phyloP scores from a whole-genome alignment of 495 filamentous ascomycete species.

The Jackrogersella multiformis region DNA sequence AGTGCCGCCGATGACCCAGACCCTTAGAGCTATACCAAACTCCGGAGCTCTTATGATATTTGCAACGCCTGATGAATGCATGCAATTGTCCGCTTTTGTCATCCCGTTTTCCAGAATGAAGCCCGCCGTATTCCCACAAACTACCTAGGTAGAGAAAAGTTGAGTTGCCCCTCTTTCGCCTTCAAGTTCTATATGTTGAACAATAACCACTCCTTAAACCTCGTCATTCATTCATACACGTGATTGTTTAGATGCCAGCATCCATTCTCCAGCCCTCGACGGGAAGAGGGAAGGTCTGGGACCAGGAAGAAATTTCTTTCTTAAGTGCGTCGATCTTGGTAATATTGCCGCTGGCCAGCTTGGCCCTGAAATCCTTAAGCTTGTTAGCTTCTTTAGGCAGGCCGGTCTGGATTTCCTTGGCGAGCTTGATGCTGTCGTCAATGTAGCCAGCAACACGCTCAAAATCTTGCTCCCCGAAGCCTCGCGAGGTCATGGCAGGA shows the following conservation, averaged over 20 bases:
- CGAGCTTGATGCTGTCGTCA: slow-evolving; percentile 80
- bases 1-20: slow-evolving; percentile 36
- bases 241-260: slow-evolving; percentile 55
- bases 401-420: slow-evolving; percentile 80
- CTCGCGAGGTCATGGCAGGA: slow-evolving; percentile 95
- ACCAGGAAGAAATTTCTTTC: slow-evolving; percentile 91
- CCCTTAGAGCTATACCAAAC: slow-evolving; percentile 41
- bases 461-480: slow-evolving; percentile 93
- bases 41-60: slow-evolving; percentile 43
- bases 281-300: slow-evolving; percentile 90
- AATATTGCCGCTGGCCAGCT: slow-evolving; percentile 80
- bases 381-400: slow-evolving; percentile 98
- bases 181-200: slow-evolving; percentile 46
- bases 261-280: slow-evolving; percentile 71
- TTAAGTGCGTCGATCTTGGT: slow-evolving; percentile 80
- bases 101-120: slow-evolving; percentile 38
- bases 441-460: slow-evolving; percentile 90
- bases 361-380: slow-evolving; percentile 98
- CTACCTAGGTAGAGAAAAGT: slow-evolving; percentile 49
- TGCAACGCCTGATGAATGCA: slow-evolving; percentile 53
- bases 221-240: slow-evolving; percentile 24
- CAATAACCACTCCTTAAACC: slow-evolving; percentile 32
- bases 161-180: slow-evolving; percentile 46
- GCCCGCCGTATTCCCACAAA: slow-evolving; percentile 35
- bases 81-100: slow-evolving; percentile 45